Evolutionary conservation across 176 grass and related monocot species (phyloP).

Genomic region (Juncus inflexus): DNA sequence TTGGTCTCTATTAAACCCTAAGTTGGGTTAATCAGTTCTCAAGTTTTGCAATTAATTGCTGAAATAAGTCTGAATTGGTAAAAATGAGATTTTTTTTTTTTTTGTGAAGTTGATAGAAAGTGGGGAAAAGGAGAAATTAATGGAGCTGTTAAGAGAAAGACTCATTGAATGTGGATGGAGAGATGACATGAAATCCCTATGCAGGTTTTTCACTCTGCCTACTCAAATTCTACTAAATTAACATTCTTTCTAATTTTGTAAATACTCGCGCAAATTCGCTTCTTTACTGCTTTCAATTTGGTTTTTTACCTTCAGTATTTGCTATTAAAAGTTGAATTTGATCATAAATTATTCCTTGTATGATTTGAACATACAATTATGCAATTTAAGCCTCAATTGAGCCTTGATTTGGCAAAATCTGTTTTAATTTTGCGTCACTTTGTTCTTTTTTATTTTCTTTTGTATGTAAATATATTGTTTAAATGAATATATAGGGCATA

Average conservation of each 20-base stretch:
- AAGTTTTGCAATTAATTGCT: not conserved
- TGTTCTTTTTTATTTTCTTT: slow-evolving; percentile 1
- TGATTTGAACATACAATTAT: no score
- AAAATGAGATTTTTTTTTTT: slow-evolving; percentile 36
- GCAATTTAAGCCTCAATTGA: no score
- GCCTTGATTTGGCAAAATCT: no score
- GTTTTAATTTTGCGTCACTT: not conserved
- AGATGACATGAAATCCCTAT: slow-evolving; percentile 95
- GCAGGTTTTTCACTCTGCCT: slow-evolving; percentile 61
- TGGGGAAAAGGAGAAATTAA: slow-evolving; percentile 94
- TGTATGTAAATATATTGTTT: slow-evolving; percentile 6
- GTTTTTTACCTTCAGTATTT: not conserved
- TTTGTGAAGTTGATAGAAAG: slow-evolving; percentile 92
- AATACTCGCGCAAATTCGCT: not conserved
- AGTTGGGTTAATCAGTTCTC: no score
- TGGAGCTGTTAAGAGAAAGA: slow-evolving; percentile 93
- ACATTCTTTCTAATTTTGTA: not conserved
- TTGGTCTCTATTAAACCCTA: not conserved
- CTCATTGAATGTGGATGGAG: slow-evolving; percentile 95
- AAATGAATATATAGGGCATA: slow-evolving; percentile 52
- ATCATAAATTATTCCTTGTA: no score
- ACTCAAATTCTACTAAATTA: slow-evolving; percentile 4
- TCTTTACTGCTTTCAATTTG: slow-evolving; percentile 3
- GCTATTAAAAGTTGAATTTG: no score
- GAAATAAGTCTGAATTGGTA: not conserved